Evolutionary conservation across 768 basidiomycete genomes (phyloP), one percentile per base, ranked within the genome.

Genomic region (Suillus discolor): DNA sequence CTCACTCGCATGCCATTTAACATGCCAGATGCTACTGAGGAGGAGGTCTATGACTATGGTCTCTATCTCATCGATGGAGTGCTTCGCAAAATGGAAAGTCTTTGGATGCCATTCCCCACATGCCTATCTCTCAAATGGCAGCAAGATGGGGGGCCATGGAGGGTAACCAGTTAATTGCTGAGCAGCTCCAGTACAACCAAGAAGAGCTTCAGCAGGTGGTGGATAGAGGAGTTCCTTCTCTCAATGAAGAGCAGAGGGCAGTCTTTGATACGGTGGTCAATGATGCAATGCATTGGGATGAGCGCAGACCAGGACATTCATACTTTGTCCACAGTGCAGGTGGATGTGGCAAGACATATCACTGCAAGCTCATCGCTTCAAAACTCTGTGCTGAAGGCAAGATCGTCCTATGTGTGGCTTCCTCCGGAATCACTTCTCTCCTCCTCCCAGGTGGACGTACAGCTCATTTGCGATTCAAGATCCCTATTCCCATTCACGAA

Each of bases 351-450:
- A 85, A 85, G 63, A 84, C 84, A 0, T 84, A 31, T 31, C 28
- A 4, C 28, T 31, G 28, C 28, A 81, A 78, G 4, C 73, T 78
- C 4, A 67, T 82, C 51, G 74, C 77, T 67, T 45, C 71, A 44
- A 47, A 68, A 15, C 25, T 83, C 1, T 66, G 74, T 15, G 66
- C 67, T 9, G 53, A 71, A 15, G 73, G 74, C 0, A 31, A 68
- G 31, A 77, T 84, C 71, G 75, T 81, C 1, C 73, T 86, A 3
- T 84, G 80, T 79, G 81, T 83, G 16, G 81, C 83, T 15, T 86
- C 84, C 1, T 84, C 83, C 42, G 83, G 84, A 0, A 81, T 86
- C 63, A 80, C 84, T 9, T 73, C 84, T 1, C 70, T 84, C 13
- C 73, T 86, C 1, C 70, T 85, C 0, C 66, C 60, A 15, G 79